These are phyloP conservation scores for Calvatia gigantea DNA, from an alignment of 768 basidiomycete species.

Conservation along the genomic window DNA sequence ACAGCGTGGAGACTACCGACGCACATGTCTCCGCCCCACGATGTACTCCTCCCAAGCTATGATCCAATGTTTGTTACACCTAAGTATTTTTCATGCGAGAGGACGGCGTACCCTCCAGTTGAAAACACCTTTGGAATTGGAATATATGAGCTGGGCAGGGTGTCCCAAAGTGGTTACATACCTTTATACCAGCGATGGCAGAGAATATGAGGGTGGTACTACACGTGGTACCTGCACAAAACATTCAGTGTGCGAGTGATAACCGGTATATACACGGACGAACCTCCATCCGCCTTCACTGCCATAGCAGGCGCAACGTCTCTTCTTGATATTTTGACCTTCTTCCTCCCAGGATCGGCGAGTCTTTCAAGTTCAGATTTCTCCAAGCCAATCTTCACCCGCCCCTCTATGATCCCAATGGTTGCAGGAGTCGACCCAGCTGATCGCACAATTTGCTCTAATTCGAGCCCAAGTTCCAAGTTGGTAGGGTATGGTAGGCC, in stretches of 20 bases:
- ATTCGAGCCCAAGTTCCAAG: conserved; percentile 60
- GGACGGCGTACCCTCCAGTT: conserved; percentile 77
- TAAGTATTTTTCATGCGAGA: neutral
- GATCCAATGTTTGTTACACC: neutral
- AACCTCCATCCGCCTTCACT: conserved; percentile 69
- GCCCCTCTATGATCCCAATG: conserved; percentile 79
- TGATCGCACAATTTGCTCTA: conserved; percentile 72
- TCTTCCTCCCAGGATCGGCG: conserved; percentile 45
- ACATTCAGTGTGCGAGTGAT: conserved; percentile 14
- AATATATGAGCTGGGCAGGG: neutral
- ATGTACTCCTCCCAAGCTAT: conserved; percentile 36
- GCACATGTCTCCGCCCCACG: conserved; percentile 46
- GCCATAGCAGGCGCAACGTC: conserved; percentile 79
- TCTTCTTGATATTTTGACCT: conserved; percentile 72
- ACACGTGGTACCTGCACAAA: conserved; percentile 55
- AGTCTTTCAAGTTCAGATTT: conserved; percentile 62
- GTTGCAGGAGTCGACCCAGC: conserved; percentile 87
- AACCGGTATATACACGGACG: conserved; percentile 10
- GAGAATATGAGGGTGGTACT: conserved; percentile 73
- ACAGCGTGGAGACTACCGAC: conserved; percentile 10
- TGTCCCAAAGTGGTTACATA: conserved; percentile 19
- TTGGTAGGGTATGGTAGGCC: conserved; percentile 86
- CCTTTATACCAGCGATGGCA: conserved; percentile 84
- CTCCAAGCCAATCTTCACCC: conserved; percentile 82
- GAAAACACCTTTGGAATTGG: conserved; percentile 67